Base-by-base conservation (phyloP, 345 rosid genomes). In the Camelina laxa region DNA sequence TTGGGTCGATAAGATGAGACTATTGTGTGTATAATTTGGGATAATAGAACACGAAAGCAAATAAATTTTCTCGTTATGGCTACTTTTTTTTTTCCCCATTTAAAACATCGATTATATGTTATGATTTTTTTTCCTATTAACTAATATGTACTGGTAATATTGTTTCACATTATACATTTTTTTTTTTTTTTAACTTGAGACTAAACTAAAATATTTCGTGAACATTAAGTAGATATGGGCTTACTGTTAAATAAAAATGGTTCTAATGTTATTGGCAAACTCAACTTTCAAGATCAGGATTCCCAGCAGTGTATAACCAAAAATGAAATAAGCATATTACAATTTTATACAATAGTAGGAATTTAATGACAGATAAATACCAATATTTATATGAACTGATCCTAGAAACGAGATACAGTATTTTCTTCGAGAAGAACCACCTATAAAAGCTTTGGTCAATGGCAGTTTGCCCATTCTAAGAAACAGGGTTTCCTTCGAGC, bases 1-100 rank as follows among this genome's bases (percentile, higher is more conserved):
- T 60, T 74, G 77, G 84, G 87, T 83, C 81, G 89, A 86, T 85
- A 77, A 80, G 85, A 77, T 85, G 74, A 80, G 85, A 79, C 70
- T 71, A 33, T 72, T 39, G 41, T 50, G 76, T 20, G 17, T 24
- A 36, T 45, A 19, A 42, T 53, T 56, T 71, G 72, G 44, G 35
- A 35, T 59, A 5, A 22, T 59, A 48, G 17, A 70, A 76, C 75
- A 76, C 75, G 80, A 76, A 76, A 76, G 36, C 66, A 55, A 63
- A 61, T 55, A 51, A 44, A 15, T 57, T 47, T 31, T n/a, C 47
- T 30, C 57, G 65, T 65, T 24, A 30, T 58, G 10, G 8, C 27
- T 27, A 0, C 9, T 50, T 38, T 15, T 38, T 6, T 38, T 22
- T 36, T n/a, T n/a, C n/a, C 30, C 30, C 9, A 19, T 35, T 31